Conservation (phyloP, 179 eudicot genomes). For the Gypsophila paniculata region DNA sequence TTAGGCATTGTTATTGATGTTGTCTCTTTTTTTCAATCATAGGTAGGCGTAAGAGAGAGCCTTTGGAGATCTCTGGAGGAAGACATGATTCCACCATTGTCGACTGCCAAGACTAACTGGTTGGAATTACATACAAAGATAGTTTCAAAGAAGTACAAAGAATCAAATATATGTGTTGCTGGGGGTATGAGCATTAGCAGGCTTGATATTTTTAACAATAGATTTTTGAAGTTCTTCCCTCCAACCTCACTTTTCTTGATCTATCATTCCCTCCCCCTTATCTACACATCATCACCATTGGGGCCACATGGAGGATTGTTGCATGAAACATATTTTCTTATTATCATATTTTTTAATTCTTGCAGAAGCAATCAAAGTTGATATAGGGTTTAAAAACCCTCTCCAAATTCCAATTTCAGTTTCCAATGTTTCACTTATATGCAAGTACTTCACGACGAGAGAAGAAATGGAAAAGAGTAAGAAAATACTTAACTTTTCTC, state of each 20-base stretch:
- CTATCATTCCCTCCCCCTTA: no score
- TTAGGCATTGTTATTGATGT: neutral
- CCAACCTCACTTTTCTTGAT: no score
- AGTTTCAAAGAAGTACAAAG: constrained; percentile 49
- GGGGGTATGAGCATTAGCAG: constrained; percentile 65
- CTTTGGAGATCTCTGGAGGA: constrained; percentile 83
- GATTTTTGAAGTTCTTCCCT: neutral
- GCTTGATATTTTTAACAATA: constrained; percentile 15
- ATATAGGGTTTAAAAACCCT: constrained; percentile 80
- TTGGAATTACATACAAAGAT: constrained; percentile 71
- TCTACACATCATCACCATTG: neutral
- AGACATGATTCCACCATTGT: constrained; percentile 64
- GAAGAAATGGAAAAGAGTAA: constrained; percentile 58
- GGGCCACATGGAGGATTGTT: neutral
- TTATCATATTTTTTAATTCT: neutral
- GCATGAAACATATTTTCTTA: neutral
- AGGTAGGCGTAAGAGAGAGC: constrained; percentile 69
- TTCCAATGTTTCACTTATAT: constrained; percentile 68
- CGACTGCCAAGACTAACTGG: constrained; percentile 70
- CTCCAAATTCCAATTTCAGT: constrained; percentile 77
- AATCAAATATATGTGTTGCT: constrained; percentile 73
- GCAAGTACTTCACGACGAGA: constrained; percentile 56
- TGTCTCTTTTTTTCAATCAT: constrained; percentile 19
- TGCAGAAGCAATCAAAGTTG: constrained; percentile 86
- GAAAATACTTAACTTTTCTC: constrained; percentile 10